Base-by-base conservation (phyloP, 495 filamentous ascomycete genomes). In the Penicillium samsonianum region DNA sequence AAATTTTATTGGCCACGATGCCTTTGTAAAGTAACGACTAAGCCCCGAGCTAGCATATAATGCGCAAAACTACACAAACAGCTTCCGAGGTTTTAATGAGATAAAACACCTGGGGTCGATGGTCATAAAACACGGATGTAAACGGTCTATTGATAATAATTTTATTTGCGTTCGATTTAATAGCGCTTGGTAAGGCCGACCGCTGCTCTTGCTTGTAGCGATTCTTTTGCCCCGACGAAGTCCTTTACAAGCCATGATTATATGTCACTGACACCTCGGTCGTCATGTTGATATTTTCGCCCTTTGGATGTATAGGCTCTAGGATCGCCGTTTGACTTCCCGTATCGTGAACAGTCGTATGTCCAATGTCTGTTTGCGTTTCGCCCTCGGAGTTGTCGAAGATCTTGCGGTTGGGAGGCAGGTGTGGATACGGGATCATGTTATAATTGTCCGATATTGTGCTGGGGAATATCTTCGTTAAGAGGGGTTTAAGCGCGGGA, bases 381-480 rank as follows among this genome's bases (percentile, higher is more conserved):
- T 49, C 57, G n/a, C 60, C 63, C 28, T 63, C 35, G 1, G 59
- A 50, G 20, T 53, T 62, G 23, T 65, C 63, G 40, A 59, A 65
- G 2, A 65, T 19, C 37, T 54, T 65, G 5, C 20, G 41, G 3
- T 25, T n/a, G 3, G 25, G 28, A 8, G 48, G 35, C 3, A 8
- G 35, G 0, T 5, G 20, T 37, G 63, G 59, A 38, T 62, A 57
- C 3, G 59, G 40, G 4, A 62, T 59, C 59, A 62, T 65, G 26
- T 62, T 58, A 19, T 65, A 65, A 26, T 53, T 50, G 2, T 62
- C 53, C 20, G 53, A 20, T 0, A 35, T 28, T 17, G 63, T 47
- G 12, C 55, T 53, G 19, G 63, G 59, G 40, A 65, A 62, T 4
- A 59, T n/a, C 20, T 20, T 56, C 14, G 33, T 26, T 4, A 65